Base-by-base conservation (phyloP, 768 basidiomycete genomes). In the Boletellus emodensis region DNA sequence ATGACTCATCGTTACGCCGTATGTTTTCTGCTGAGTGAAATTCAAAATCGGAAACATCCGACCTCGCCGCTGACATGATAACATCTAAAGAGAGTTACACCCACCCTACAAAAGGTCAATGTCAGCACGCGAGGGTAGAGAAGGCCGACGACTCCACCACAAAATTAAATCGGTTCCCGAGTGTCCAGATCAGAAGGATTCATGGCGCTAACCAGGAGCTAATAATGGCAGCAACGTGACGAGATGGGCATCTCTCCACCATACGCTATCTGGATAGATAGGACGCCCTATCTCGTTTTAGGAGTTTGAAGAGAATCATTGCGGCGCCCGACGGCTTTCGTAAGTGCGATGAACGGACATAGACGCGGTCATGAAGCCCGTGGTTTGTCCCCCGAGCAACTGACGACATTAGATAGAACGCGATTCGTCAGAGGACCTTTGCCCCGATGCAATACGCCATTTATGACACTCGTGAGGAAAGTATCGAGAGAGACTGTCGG, bases 1-100 rank as follows among this genome's bases (percentile, higher is more conserved):
- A 83, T 49, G 78, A 77, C 48, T 82, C 80, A 44, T 75, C 66
- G 28, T 73, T 71, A 41, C 82, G 67, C 80, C 79, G 51, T 76
- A 79, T 49, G 28, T 28, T 30, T 30, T 82, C 79, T 81, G 42
- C 26, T 13, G 13, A 32, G 45, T 48, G 22, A 37, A 47, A 17
- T 5, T 32, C 22, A 20, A 32, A 30, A 30, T 30, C 30, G 7
- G 40, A 41, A 41, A 15, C n/a, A 11, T 58, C n/a, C 20, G 13
- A 32, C 48, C 58, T 39, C 40, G 78, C 79, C 81, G 51, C 81
- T 82, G 33, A 79, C 74, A 4, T 26, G 24, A 26, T 26, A 4
- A 26, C 4, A 26, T 26, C 75, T 78, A 9, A 79, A 65, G 28
- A 82, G 60, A 9, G 82, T 81, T 37, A 81, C 61, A 3, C 79